Base-by-base conservation (phyloP, 257 asterid genomes). In the Eustoma russellianum region DNA sequence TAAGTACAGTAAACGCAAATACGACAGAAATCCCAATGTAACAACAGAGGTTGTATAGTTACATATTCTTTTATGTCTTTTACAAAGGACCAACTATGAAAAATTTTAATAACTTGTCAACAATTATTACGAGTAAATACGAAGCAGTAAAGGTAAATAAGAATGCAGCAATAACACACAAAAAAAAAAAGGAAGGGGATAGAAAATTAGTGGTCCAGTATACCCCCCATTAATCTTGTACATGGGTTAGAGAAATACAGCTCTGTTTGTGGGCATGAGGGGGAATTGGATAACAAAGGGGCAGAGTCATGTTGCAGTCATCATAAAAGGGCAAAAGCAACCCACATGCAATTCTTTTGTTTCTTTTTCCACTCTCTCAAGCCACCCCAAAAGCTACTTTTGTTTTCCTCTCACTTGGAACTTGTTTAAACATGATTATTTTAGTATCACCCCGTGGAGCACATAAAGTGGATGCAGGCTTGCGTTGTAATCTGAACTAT, bases 261-360 rank as follows among this genome's bases (percentile, higher is more conserved):
- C 76, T 55, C 56, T n/a, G n/a, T 59, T 45, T 48, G 62, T 13
- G 33, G 52, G 70, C 54, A 55, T 56, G 52, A 66, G 59, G 62
- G 66, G 70, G 57, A 57, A 51, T 41, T 49, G 56, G 17, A 57
- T 53, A 64, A 53, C 24, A 56, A 57, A 55, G 44, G 28, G 15
- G 14, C 5, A 60, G 28, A 46, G 65, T 17, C 62, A 13, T 33
- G 52, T 7, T 50, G 63, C 52, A 24, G 47, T 55, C 65, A 64
- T 64, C 43, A 62, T 57, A 63, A 68, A 72, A 74, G 64, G 68
- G 45, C 63, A 52, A 64, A 71, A 64, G 73, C 82, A 61, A 40
- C 75, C 30, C 86, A 69, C 79, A 67, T 62, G 76, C 68, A 35
- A 68, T 70, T 62, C 52, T 33, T 19, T 53, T 34, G 24, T 57